Base-by-base conservation (phyloP, 768 basidiomycete species). In the Macrolepiota dolichaula region DNA sequence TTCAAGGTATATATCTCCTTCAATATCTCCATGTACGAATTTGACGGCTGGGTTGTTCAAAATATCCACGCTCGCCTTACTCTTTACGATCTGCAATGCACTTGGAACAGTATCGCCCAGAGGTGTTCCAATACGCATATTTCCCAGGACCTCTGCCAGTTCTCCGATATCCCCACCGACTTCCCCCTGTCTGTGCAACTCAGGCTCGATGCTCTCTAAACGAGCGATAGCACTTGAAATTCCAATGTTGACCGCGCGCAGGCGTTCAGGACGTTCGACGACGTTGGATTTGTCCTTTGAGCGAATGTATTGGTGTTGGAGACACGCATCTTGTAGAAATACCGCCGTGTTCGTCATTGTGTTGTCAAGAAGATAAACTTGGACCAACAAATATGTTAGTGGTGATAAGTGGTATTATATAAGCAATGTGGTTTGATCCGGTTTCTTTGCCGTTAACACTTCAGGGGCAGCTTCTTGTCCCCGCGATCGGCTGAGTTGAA, bases 251-350 rank as follows among this genome's bases (percentile, higher is more conserved):
- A 98, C 85, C 0, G 95, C 95, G 52, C 88, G 84, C 27, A 98
- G 76, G 24, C 96, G 85, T 70, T 97, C 92, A 0, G 96, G 96
- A 10, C 93, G 82, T 70, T 98, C 96, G n/a, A 96, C 85, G 56
- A 97, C 87, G 49, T 79, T 77, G 1, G 91, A 92, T 0, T 79
- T 77, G 66, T 93, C 88, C 53, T 83, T 80, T 15, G 87, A 85
- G 15, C 95, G 87, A 57, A 95, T 92, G 67, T 86, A 96, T 51
- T 77, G 81, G 68, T 94, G 92, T 61, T 84, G 76, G 17, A 86
- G 78, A 69, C 92, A 92, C 15, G 84, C 82, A 60, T 89, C 86
- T 72, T 94, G 92, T 12, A 92, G 69, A 64, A 82, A 83, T 42
- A 83, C 71, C 1, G 71, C 73, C 9, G 71, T 47, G 4, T 61